Base-by-base conservation (phyloP, 2,329 filamentous ascomycete species). In the Waltergamsia citrina region DNA sequence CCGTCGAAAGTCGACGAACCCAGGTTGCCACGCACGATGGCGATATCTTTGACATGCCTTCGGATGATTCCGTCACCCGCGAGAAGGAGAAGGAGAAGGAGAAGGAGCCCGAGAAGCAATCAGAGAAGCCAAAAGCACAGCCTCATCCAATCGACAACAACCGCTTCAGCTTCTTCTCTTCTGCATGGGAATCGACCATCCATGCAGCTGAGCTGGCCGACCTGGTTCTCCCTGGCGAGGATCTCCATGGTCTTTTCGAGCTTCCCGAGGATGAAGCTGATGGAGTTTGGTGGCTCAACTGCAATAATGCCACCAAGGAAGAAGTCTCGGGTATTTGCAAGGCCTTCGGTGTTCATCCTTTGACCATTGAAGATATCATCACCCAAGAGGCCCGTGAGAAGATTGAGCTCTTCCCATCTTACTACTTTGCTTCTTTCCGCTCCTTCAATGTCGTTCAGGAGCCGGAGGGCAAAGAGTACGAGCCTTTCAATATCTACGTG, bases 241-340 rank as follows among this genome's bases (percentile, higher is more conserved):
- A 82, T 38, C 83, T 96, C 47, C 81, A 85, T 21, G 86, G 87
- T 37, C 74, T 98, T 9, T 98, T 98, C 53, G 65, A 68, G 21
- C 63, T 79, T 22, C 76, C 76, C 6, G 76, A 69, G 34, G 69
- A 71, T 20, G 74, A 78, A 40, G 57, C 63, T 3, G 71, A 87
- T 46, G 90, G 90, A 48, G 88, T 94, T n/a, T 98, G 90, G 88
- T 98, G 92, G 92, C 70, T 98, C 33, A 94, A 98, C 50, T 81
- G 95, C 54, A 82, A 90, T 53, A 86, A 85, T 45, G 86, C 90
- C 2, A 88, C 81, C 1, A 84, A 88, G 50, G 87, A 90, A 38
- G 92, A 96, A 54, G 78, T 94, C 15, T 78, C 80, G 28, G 81
- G 81, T 20, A 81, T 98, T 41, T 94, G 86, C 65, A 87, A 88